Evolutionary conservation across 257 asterid species (phyloP).

Genomic region (Capsicum rhomboideum): DNA sequence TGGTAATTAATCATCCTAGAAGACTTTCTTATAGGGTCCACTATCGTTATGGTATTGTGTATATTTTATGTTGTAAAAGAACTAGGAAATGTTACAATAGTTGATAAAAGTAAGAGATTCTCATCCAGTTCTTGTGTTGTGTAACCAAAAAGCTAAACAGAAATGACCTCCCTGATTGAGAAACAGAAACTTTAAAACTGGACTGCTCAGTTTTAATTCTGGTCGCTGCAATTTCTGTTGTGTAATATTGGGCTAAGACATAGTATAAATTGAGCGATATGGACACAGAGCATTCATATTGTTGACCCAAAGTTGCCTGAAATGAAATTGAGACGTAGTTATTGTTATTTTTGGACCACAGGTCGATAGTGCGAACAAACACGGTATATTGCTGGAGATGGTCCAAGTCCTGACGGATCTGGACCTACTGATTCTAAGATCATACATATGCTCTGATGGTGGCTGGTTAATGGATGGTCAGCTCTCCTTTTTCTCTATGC

Average conservation of each 20-base stretch:
- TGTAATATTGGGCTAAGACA: not conserved
- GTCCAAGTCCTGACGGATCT: conserved; percentile 92
- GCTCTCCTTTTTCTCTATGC: conserved; percentile 3
- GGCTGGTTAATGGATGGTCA: conserved; percentile 97
- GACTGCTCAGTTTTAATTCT: no score
- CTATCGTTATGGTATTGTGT: not conserved
- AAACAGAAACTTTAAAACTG: no score
- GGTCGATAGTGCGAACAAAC: conserved; percentile 90
- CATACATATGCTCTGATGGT: conserved; percentile 90
- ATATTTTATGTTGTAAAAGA: not conserved
- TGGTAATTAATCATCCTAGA: not conserved
- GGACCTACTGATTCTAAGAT: conserved; percentile 73
- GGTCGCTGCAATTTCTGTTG: not conserved
- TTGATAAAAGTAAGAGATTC: not conserved
- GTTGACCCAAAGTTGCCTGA: not conserved
- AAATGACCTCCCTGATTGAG: not conserved
- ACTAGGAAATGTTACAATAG: not conserved
- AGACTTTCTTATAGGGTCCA: not conserved
- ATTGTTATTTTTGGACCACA: conserved; percentile 14
- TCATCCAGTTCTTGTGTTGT: not conserved
- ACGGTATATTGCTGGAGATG: conserved; percentile 79
- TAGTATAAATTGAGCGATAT: not conserved
- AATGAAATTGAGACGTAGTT: not conserved
- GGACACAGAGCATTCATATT: not conserved
- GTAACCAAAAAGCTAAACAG: not conserved